These are phyloP conservation scores for Talaromyces wortmannii DNA, from an alignment of 495 filamentous ascomycete genomes.

Conservation along the genomic window DNA sequence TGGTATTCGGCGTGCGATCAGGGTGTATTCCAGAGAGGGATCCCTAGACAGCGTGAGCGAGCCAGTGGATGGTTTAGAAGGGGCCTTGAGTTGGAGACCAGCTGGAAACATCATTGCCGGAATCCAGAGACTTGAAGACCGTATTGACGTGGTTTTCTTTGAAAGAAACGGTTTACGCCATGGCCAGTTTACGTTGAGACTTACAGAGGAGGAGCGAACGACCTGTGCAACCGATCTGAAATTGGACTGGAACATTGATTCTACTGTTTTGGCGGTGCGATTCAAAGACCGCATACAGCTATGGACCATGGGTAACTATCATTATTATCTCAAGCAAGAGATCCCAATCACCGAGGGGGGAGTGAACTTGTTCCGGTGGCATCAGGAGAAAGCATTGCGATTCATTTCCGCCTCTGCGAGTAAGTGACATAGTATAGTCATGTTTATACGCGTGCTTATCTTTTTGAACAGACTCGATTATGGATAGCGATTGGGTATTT, in stretches of 20 bases:
- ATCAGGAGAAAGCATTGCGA: conserved; percentile 72
- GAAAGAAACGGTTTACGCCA: conserved; percentile 93
- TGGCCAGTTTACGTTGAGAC: conserved; percentile 76
- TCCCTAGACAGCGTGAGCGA: conserved; percentile 86
- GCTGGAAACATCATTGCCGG: conserved; percentile 82
- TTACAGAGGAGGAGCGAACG: conserved; percentile 51
- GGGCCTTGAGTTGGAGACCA: conserved; percentile 84
- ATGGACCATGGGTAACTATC: conserved; percentile 97
- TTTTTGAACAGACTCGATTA: conserved; percentile 31
- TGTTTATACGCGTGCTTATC: conserved; percentile 2
- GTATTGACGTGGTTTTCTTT: conserved; percentile 86
- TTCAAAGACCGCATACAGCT: conserved; percentile 73
- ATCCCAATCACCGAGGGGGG: conserved; percentile 35
- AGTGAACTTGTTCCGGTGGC: conserved; percentile 54
- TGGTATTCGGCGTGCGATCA: conserved; percentile 63
- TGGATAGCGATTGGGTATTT: conserved; percentile 63
- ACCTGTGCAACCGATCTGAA: conserved; percentile 50
- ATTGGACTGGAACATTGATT: conserved; percentile 85
- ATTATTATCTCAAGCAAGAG: conserved; percentile 98
- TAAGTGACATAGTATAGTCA: conserved; percentile 10
- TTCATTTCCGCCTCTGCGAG: conserved; percentile 45
- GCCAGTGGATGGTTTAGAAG: conserved; percentile 84
- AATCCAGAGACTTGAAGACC: conserved; percentile 62
- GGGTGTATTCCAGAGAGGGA: conserved; percentile 87
- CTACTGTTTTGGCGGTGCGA: conserved; percentile 77